Conservation (phyloP, 2,329 filamentous ascomycete species). For the Sporothrix brasiliensis region DNA sequence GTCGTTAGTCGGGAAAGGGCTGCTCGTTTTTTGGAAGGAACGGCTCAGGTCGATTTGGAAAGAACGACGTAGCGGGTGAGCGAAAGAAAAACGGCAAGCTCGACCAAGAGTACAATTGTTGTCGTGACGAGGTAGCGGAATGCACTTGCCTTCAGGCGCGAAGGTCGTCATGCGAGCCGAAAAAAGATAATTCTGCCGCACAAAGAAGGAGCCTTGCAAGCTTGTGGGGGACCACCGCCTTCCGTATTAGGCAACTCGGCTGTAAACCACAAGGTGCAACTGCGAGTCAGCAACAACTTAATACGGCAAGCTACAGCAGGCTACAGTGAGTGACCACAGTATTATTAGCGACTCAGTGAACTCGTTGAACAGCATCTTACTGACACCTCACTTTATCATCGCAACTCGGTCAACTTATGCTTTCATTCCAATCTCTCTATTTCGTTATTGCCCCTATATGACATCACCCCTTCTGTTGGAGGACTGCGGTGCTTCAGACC, state of each 20-base stretch:
- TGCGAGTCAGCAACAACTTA: neutral
- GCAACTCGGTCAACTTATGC: neutral
- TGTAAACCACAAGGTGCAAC: neutral
- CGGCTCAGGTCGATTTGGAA: neutral
- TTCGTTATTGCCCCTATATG: neutral
- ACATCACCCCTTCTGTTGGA: neutral
- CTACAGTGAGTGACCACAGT: neutral
- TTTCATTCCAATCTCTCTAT: neutral
- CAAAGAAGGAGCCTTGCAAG: neutral
- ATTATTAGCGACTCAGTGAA: neutral
- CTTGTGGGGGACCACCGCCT: slow-evolving; percentile 14
- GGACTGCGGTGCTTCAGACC: no score
- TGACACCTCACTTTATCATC: neutral
- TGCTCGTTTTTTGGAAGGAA: neutral
- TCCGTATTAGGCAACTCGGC: slow-evolving; percentile 7
- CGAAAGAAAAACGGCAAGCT: neutral
- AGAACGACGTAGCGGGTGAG: neutral
- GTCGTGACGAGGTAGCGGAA: neutral
- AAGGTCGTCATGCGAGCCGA: neutral
- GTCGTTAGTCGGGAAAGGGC: neutral
- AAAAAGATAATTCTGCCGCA: slow-evolving; percentile 28
- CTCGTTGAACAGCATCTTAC: neutral
- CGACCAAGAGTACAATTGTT: neutral
- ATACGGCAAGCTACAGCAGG: neutral
- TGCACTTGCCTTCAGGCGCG: slow-evolving; percentile 6